These are phyloP conservation scores for Penicillium nucicola DNA, from an alignment of 495 filamentous ascomycete genomes.

Conservation along the genomic window DNA sequence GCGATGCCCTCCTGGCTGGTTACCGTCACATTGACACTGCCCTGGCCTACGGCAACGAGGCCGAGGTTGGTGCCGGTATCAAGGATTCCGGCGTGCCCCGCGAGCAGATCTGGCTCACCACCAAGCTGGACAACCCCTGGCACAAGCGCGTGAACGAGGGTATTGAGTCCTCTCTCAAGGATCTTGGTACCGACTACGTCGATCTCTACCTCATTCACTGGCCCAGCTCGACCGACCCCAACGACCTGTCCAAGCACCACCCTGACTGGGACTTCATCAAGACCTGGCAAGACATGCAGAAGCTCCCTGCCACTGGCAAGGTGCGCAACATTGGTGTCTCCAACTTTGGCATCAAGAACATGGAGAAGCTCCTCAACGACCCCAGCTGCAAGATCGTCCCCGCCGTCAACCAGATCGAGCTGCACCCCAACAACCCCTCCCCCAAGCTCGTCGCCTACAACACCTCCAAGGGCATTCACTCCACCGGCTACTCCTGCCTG, in stretches of 20 bases:
- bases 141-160: constrained; percentile 70
- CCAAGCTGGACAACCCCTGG: constrained; percentile 82
- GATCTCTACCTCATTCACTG: constrained; percentile 88
- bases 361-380: constrained; percentile 53
- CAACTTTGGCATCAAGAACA: constrained; percentile 61
- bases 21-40: constrained; percentile 74
- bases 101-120: constrained; percentile 80
- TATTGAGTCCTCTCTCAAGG: constrained; percentile 65
- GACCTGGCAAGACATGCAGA: constrained; percentile 82
- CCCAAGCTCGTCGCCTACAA: constrained; percentile 77
- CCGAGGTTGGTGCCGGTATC: constrained; percentile 77
- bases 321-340: constrained; percentile 69
- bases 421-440: constrained; percentile 79
- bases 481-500: constrained; percentile 65
- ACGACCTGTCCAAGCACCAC: constrained; percentile 52
- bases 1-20: constrained; percentile 69
- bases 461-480: constrained; percentile 65
- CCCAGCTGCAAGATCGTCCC: constrained; percentile 63
- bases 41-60: constrained; percentile 81
- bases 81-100: constrained; percentile 76
- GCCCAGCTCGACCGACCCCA: constrained; percentile 64
- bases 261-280: constrained; percentile 78
- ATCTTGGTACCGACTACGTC: constrained; percentile 71
- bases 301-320: constrained; percentile 74
- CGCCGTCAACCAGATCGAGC: constrained; percentile 87